Evolutionary conservation across 257 asterid genomes (phyloP), one percentile per base, ranked within the genome.

Genomic region (Schizonepeta tenuifolia): DNA sequence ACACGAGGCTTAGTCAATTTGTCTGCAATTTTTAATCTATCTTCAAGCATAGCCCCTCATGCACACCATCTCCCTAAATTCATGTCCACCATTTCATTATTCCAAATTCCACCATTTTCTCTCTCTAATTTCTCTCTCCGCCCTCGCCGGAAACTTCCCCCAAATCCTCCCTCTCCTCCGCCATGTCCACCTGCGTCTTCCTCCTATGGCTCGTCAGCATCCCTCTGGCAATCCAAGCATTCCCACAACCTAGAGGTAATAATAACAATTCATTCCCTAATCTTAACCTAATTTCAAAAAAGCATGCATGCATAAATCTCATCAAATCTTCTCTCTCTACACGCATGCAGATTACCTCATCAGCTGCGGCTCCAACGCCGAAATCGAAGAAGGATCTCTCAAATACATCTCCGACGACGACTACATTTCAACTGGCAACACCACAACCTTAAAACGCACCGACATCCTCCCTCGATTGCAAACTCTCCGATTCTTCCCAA

Each of bases 141-240:
- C n/a, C 63, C 38, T 56, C 63, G 38, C 63, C 63, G 38, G 38
- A 55, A 56, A 56, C 38, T 56, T 26, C 63, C 9, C 6, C 21
- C 6, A 5, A 47, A 49, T 49, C 57, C 57, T 17, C 57, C 81
- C 15, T 74, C 73, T 59, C 69, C 69, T 73, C 81, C 80, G 24
- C 77, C 83, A 92, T 90, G 98, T 86, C 90, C 82, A 67, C 84
- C 84, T 57, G 89, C 89, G 75, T 89, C 86, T 86, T 91, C 87
- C 84, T 91, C 88, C 86, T 93, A 21, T 93, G 96, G 89, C 89
- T 93, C 66, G 80, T 91, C 75, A 84, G 78, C 83, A 69, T 86
- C 70, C 93, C 92, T 41, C 69, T 86, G 17, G 21, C 65, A 20
- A 74, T 81, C 85, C 80, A 78, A 21, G 95, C 93, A 80, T 20